Base-by-base conservation (phyloP, 2,329 filamentous ascomycete genomes). In the Colletotrichum sansevieriae region DNA sequence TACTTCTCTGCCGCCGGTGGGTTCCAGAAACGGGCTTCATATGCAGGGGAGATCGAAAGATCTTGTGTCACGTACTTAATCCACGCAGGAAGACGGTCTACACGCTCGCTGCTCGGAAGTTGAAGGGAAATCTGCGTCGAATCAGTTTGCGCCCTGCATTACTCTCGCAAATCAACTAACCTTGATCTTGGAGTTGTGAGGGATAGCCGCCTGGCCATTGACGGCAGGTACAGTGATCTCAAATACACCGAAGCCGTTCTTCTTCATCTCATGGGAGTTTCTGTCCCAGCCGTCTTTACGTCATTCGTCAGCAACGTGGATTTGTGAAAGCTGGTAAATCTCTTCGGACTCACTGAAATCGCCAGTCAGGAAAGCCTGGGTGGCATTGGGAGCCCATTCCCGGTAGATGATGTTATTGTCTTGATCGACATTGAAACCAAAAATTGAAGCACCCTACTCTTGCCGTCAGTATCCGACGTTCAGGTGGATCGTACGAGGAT, bases 1-100 rank as follows among this genome's bases (percentile, higher is more conserved):
- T 98, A 98, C 76, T 83, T 88, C 76, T 97, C 90, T 44, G 84
- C 82, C 56, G 85, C 79, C 3, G 94, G 94, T 39, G 96, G 96
- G 77, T 98, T 98, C 96, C 96, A 99, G 83, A 99, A 98, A 60
- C 94, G 89, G 25, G 93, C 95, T 78, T 99, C 96, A 80, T 98
- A 99, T 29, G 93, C 91, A 7, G 95, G 94, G 10, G 95, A 98
- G 25, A 98, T 90, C 11, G 83, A 87, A 52, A 98, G 85, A 73
- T 99, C 95, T 80, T 99, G 96, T 0, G 95, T 98, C 60, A 98
- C 96, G 75, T 97, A 94, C 78, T 91, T 97, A 83, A 98, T 98
- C 96, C 96, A 99, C 33, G 94, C 93, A 29, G 96, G 96, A 60
- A 99, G 83, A 73, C 95, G 90, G 82, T 98, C 95, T 73, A 95